These are phyloP conservation scores for Fomitopsis schrenkii DNA, from an alignment of 1,284 basidiomycete species.

Conservation along the genomic window DNA sequence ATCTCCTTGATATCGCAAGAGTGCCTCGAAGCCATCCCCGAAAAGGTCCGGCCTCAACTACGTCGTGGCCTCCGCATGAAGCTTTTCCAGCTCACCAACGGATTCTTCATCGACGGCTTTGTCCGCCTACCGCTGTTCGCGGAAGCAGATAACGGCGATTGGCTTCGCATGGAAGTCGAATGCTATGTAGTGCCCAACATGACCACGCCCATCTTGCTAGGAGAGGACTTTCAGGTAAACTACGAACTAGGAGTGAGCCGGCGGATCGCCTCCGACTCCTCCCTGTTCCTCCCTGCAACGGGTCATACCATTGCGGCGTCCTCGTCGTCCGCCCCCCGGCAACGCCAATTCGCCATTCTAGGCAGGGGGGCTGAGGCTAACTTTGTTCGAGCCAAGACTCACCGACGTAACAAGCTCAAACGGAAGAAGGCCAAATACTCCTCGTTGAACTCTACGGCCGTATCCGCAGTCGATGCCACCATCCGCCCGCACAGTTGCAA, in stretches of 20 bases:
- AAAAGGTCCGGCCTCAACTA: too few species aligned
- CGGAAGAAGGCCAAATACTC: background rate
- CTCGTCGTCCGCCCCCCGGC: background rate
- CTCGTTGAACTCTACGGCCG: background rate
- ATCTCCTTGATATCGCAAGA: too few species aligned
- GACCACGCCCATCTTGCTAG: constrained; percentile 21
- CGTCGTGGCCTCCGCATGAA: too few species aligned
- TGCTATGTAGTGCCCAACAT: constrained; percentile 26
- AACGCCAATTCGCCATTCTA: background rate
- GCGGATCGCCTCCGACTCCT: constrained; percentile 3
- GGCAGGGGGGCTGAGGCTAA: background rate
- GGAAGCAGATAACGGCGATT: too few species aligned
- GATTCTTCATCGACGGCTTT: too few species aligned
- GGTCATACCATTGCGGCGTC: background rate
- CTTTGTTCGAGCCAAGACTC: constrained; percentile 4
- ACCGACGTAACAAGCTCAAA: background rate
- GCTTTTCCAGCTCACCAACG: too few species aligned
- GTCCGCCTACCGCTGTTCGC: too few species aligned
- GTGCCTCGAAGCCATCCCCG: too few species aligned
- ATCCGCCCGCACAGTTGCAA: background rate
- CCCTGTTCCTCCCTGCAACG: background rate
- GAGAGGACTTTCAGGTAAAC: too few species aligned
- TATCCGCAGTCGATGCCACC: background rate
- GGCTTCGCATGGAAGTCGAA: constrained; percentile 17
- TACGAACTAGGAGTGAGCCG: constrained; percentile 14